Evolutionary conservation across 176 grass and related monocot genomes (phyloP).

Genomic region (Eragrostis curvula): DNA sequence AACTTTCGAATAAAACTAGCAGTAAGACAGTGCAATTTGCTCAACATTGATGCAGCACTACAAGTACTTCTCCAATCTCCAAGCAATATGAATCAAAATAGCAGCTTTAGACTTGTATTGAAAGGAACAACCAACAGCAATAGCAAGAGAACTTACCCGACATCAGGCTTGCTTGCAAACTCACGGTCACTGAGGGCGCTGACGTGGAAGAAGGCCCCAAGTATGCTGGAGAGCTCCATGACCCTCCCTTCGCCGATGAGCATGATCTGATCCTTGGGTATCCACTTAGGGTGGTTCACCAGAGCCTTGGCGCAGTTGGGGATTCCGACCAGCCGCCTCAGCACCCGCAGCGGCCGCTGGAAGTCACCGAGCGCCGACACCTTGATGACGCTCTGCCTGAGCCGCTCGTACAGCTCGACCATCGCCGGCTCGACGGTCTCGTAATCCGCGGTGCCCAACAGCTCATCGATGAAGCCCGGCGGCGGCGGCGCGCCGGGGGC

Average conservation of each 20-base stretch:
- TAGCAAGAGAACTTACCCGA: conserved; percentile 45
- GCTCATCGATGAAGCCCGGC: conserved; percentile 74
- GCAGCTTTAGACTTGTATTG: not conserved
- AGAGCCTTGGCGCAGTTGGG: conserved; percentile 78
- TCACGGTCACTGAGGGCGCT: conserved; percentile 79
- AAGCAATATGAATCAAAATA: not conserved
- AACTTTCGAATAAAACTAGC: not conserved
- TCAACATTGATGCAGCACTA: not conserved
- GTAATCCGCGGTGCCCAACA: conserved; percentile 65
- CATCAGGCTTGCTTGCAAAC: conserved; percentile 75
- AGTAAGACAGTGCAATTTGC: not conserved
- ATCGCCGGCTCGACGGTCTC: conserved; percentile 67
- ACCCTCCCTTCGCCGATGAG: conserved; percentile 84
- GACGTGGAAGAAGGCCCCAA: conserved; percentile 89
- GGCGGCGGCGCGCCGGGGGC: conserved; percentile 53
- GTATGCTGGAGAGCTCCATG: conserved; percentile 77
- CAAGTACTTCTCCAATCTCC: not conserved
- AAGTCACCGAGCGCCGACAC: conserved; percentile 83
- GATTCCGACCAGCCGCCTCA: conserved; percentile 60
- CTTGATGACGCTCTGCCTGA: conserved; percentile 66
- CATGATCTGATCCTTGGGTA: conserved; percentile 64
- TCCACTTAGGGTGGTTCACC: conserved; percentile 91
- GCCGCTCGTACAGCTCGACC: conserved; percentile 71
- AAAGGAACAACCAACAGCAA: not conserved
- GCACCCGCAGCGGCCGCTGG: conserved; percentile 79